Percentiles rank a stretch among this genome's conserved stretches.
phyloP scores from a whole-genome alignment of 2,329 filamentous ascomycete species.

The Hypomyces rosellus region DNA sequence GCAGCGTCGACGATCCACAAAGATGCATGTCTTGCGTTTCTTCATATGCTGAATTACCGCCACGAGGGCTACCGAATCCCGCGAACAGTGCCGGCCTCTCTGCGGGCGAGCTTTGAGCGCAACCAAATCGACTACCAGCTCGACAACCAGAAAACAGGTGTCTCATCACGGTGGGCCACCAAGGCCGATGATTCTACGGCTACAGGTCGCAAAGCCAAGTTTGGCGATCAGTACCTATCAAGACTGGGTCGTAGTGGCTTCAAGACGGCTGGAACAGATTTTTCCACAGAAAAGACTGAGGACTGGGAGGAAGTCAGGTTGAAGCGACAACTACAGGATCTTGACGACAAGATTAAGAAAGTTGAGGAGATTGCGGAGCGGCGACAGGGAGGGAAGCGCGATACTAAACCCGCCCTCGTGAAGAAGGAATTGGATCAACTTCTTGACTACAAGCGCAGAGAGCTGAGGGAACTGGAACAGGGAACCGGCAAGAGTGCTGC shows the following conservation, averaged over 20 bases:
- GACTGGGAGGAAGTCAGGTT: slow-evolving; percentile 97
- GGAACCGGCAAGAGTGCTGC: slow-evolving; percentile 62
- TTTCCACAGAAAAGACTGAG: slow-evolving; percentile 75
- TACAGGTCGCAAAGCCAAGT: slow-evolving; percentile 91
- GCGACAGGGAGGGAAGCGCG: slow-evolving; percentile 56
- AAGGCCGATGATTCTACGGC: slow-evolving; percentile 72
- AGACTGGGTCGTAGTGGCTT: slow-evolving; percentile 80
- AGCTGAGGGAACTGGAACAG: slow-evolving; percentile 67
- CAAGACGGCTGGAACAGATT: slow-evolving; percentile 82
- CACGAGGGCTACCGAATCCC: slow-evolving; percentile 95
- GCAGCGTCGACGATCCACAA: slow-evolving; percentile 80
- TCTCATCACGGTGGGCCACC: slow-evolving; percentile 70
- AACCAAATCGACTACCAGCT: slow-evolving; percentile 96
- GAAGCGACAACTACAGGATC: slow-evolving; percentile 83
- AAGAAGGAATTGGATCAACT: slow-evolving; percentile 92
- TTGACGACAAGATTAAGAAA: slow-evolving; percentile 80
- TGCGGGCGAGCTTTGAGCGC: slow-evolving; percentile 86
- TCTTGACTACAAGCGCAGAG: slow-evolving; percentile 86
- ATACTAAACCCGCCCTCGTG: slow-evolving; percentile 81
- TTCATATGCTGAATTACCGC: slow-evolving; percentile 93
- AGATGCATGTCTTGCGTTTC: slow-evolving; percentile 87
- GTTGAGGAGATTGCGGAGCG: slow-evolving; percentile 69
- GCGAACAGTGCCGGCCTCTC: slow-evolving; percentile 81
- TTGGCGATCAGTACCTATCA: slow-evolving; percentile 93
- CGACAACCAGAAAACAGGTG: slow-evolving; percentile 61